Base-by-base conservation (phyloP, 2,329 filamentous ascomycete genomes). In the Venturia oleaginea region DNA sequence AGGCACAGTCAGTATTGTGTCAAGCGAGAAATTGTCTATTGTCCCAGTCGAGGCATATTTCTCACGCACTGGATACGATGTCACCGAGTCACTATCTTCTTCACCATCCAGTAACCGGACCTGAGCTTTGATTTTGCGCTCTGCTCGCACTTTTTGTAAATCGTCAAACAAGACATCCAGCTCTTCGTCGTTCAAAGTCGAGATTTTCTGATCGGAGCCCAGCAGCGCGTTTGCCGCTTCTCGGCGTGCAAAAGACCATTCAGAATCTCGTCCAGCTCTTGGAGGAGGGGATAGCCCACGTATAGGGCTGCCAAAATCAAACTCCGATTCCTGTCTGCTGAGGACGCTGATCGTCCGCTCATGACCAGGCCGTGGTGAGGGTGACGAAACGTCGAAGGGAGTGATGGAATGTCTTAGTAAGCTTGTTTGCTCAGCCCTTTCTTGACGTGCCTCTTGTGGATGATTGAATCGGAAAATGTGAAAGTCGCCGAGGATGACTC, bases 401-500 rank as follows among this genome's bases (percentile, higher is more conserved):
- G 84, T 84, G 60, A 88, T 79, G 7, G 92, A 95, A 72, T 97
- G 93, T 57, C 93, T 88, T 65, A 99, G 80, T 24, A 96, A 79
- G 72, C 91, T 96, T 19, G 77, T 74, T 72, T 91, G 86, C 67
- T 96, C 91, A 15, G 91, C 92, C 64, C 94, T 82, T 77, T 99
- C 94, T 3, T 92, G 93, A 65, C 91, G 87, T 37, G 94, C 94
- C 77, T 99, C 94, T 81, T 96, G 89, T 0, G 94, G 94, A 73
- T 99, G 92, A 71, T 97, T 99, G 80, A 99, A 99, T 65, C 94
- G 84, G 78, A 99, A 97, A 67, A 99, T 99, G 75, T 99, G 94
- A 70, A 99, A 99, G 75, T 99, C 94, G 48, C 94, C 94, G 11
- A 99, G 81, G 67, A 99, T 99, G 63, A 99, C 90, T 67, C 94